Evolutionary conservation across 257 asterid species (phyloP).

Genomic region (Solanum gandarillasii): DNA sequence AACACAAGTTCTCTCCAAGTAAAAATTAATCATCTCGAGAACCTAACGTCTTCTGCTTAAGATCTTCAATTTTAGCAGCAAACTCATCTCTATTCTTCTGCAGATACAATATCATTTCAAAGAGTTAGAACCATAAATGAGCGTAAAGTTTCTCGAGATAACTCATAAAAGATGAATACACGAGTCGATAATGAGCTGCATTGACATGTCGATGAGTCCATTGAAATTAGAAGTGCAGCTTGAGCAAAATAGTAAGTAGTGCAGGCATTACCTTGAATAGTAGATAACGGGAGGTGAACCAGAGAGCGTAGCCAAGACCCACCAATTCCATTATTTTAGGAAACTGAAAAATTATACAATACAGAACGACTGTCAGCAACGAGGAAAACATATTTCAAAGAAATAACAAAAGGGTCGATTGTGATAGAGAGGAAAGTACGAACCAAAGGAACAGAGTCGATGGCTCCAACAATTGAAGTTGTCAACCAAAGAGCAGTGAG

Average conservation of each 20-base stretch:
- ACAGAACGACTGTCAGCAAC: background rate
- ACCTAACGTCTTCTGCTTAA: slow-evolving; percentile 63
- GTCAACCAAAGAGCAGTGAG: slow-evolving; percentile 49
- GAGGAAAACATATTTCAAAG: background rate
- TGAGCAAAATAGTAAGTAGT: background rate
- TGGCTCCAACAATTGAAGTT: slow-evolving; percentile 51
- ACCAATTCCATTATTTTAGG: slow-evolving; percentile 66
- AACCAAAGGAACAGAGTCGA: slow-evolving; percentile 79
- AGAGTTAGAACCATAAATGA: background rate
- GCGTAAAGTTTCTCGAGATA: background rate
- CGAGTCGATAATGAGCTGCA: background rate
- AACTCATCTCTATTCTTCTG: slow-evolving; percentile 69
- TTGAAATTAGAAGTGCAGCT: background rate
- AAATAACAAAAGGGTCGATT: background rate
- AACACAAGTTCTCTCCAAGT: background rate
- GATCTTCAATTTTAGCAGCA: slow-evolving; percentile 40
- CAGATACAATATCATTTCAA: slow-evolving; percentile 3
- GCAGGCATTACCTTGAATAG: slow-evolving; percentile 50
- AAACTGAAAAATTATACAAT: slow-evolving; percentile 21
- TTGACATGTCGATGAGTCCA: background rate
- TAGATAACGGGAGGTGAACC: slow-evolving; percentile 71
- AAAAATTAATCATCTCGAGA: slow-evolving; percentile 13
- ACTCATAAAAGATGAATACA: background rate
- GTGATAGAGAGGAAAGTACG: background rate
- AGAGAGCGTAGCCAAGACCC: slow-evolving; percentile 68